Percentiles rank a stretch among this genome's conserved stretches.
These are phyloP conservation scores for Macaranga tanarius DNA, from an alignment of 441 rosid genomes.

Conservation along the genomic window DNA sequence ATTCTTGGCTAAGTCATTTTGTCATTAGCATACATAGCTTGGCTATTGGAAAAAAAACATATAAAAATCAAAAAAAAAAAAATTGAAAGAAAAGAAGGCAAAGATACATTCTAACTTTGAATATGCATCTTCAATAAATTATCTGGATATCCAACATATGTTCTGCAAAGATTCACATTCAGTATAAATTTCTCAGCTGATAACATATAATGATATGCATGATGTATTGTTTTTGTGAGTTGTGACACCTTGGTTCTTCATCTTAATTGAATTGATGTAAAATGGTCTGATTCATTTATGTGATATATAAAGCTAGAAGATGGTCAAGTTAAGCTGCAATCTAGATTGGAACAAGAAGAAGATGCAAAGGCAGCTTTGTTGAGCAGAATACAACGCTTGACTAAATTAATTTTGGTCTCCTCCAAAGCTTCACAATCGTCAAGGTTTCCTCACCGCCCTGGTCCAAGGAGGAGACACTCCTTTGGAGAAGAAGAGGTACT, in stretches of 20 bases:
- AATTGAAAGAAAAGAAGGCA: background rate
- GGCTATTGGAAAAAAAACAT: no score
- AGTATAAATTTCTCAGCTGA: background rate
- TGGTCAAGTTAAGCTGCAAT: constrained; percentile 94
- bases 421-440: constrained; percentile 79
- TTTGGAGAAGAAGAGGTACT: constrained; percentile 99
- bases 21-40: background rate
- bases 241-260: constrained; percentile 1
- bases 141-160: background rate
- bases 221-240: background rate
- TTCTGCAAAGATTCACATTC: background rate
- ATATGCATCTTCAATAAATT: constrained; percentile 5
- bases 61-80: background rate
- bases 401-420: constrained; percentile 94
- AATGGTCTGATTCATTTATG: constrained; percentile 27
- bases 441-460: constrained; percentile 59
- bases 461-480: constrained; percentile 95
- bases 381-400: constrained; percentile 92
- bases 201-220: constrained; percentile 12
- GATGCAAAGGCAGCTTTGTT: constrained; percentile 96
- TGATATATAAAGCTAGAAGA: constrained; percentile 79
- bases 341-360: constrained; percentile 94
- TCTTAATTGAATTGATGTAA: constrained; percentile 2
- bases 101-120: background rate
- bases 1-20: constrained; percentile 2